These are phyloP conservation scores for Candida succiphila DNA, from an alignment of 805 yeast species.

Conservation along the genomic window DNA sequence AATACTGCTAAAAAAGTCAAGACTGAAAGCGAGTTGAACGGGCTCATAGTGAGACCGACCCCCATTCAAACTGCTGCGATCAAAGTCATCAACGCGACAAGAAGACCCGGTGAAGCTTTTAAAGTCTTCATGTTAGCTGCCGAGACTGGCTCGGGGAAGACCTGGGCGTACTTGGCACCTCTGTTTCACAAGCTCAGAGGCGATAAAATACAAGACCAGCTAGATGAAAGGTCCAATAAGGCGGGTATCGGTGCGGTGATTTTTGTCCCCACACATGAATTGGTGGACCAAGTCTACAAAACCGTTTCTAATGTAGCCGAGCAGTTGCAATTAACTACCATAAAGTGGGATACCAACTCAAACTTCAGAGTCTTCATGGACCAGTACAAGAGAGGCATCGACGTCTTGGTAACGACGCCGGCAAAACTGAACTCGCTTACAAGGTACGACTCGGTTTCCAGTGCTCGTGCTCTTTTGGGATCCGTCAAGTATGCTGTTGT, in stretches of 20 bases:
- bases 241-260: constrained; percentile 59
- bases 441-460: constrained; percentile 19
- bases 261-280: constrained; percentile 84
- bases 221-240: constrained; percentile 17
- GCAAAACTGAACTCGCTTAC: constrained; percentile 41
- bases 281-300: constrained; percentile 68
- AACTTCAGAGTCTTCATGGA: constrained; percentile 43
- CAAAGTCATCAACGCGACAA: constrained; percentile 38
- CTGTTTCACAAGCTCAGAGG: constrained; percentile 58
- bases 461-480: constrained; percentile 27
- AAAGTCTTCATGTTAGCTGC: constrained; percentile 79
- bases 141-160: constrained; percentile 95
- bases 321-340: constrained; percentile 31
- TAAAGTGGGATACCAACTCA: constrained; percentile 56
- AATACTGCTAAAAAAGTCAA: constrained; percentile 18
- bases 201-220: constrained; percentile 31
- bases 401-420: constrained; percentile 81
- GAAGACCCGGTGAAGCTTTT: constrained; percentile 24
- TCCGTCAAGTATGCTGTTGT: constrained; percentile 54
- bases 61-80: constrained; percentile 79
- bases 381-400: constrained; percentile 45
- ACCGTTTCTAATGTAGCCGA: constrained; percentile 25
- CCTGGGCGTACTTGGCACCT: constrained; percentile 84
- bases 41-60: constrained; percentile 45
- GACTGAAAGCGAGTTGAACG: constrained; percentile 23